Conservation (phyloP, 1,284 basidiomycete species). For the Ganoderma lucidum region DNA sequence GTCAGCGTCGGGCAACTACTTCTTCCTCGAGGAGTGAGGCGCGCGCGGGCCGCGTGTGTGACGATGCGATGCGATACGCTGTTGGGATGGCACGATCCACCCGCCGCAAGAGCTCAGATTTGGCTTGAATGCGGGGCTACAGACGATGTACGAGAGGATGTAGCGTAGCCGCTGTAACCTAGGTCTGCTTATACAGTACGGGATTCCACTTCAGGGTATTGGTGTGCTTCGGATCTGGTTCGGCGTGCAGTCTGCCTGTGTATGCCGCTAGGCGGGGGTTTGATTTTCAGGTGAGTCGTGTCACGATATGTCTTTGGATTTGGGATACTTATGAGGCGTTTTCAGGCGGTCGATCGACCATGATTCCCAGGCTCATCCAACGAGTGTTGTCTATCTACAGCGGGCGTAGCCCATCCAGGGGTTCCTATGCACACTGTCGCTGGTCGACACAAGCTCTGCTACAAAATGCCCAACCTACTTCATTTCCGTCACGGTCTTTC, state of each 20-base stretch:
- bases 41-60: constrained; percentile 10
- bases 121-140: neutral
- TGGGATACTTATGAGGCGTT: neutral
- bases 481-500: no score
- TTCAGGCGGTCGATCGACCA: neutral
- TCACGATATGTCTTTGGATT: neutral
- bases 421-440: no score
- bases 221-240: neutral
- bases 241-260: neutral
- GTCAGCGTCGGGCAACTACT: constrained; percentile 82
- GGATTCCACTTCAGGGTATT: neutral
- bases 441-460: no score
- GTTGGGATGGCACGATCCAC: neutral
- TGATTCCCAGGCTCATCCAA: no score
- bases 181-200: constrained; percentile 15
- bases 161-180: constrained; percentile 38
- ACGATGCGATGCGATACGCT: constrained; percentile 13
- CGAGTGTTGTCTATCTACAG: no score
- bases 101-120: constrained; percentile 12
- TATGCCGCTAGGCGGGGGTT: no score
- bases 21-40: constrained; percentile 85
- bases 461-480: no score
- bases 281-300: neutral
- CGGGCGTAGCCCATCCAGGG: no score
- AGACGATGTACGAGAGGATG: constrained; percentile 31